Base-by-base conservation (phyloP, 495 filamentous ascomycete species). In the Xylaria bambusicola region DNA sequence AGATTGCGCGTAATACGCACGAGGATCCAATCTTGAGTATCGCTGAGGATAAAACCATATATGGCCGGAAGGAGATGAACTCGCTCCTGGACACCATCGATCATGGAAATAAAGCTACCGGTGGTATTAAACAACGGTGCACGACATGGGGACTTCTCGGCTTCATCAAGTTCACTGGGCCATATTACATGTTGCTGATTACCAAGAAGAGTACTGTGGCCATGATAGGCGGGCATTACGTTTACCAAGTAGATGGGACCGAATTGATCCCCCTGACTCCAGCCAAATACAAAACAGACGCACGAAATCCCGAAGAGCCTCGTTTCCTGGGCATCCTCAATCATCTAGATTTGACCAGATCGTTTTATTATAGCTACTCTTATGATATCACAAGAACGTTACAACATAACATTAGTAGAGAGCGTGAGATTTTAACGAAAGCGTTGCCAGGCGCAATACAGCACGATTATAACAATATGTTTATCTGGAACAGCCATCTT, bases 311-410 rank as follows among this genome's bases (percentile, higher is more conserved):
- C 0, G 94, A 98, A 68, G 94, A 98, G 74, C 84, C 88, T 48
- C 83, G 94, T 45, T 98, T 93, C 71, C 82, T 97, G 42, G 82
- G 85, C 27, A 97, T 97, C 55, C 77, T 98, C 15, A 90, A 88
- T 70, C 95, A 96, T 65, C 81, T 98, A 9, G 94, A 98, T 70
- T 75, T 98, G 44, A 89, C 87, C 2, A 80, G 88, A 31, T 95
- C 89, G 0, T 98, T 98, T 71, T 98, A 98, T 75, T 98, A 97
- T 75, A 97, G 95, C 72, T 97, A 98, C 71, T 94, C 92, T 2
- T 98, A 98, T 73, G 90, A 98, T 66, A 90, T 98, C 67, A 98
- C 94, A 21, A 85, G 86, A 49, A 96, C 91, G 0, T 80, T 98
- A 55, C 94, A 98, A 70, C 84, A 93, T 66, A 98, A 98, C 71